Evolutionary conservation across 805 yeast genomes (phyloP), one percentile per base, ranked within the genome.

Genomic region (Pichia ethanolica): DNA sequence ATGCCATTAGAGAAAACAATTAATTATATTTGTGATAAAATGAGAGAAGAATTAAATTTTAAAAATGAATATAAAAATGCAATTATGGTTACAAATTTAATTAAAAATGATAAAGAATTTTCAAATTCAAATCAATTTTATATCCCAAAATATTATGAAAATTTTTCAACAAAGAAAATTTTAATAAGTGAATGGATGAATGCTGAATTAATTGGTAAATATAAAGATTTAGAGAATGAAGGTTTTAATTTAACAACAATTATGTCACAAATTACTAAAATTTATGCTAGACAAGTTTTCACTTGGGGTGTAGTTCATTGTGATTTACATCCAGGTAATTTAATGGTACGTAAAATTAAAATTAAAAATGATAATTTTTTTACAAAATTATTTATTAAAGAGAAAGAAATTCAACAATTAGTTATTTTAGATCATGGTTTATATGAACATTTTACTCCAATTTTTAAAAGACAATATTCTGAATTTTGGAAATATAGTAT

Each of bases 301-400:
- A 65, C 71, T 33, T 83, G 83, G 76, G 89, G 88, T 6, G 69
- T 77, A 34, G 79, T 83, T 14, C 89, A 83, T 60, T 77, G 86
- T 47, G 90, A 83, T 59, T 87, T 91, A 11, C 95, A 86, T 58
- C 93, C 93, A 1, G 95, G 95, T 6, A 86, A 86, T 61, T 64
- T 86, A 55, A 60, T 86, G 48, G 78, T 81, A 5, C 67, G 89
- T 37, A 57, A 61, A 32, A 61, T 61, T 25, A 34, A 42, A 36
- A 42, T 54, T 10, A 32, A 30, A 41, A 47, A 51, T 33, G 33
- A 42, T 6, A 45, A 42, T 32, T n/a, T 36, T n/a, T 47, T 51
- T 6, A 45, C 46, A 3, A 49, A 39, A 33, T 35, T 25, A 11
- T 39, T 49, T 8, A 35, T 37, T 25, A 48, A 67, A 12, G 47